These are phyloP conservation scores for Grosmannia serpens DNA, from an alignment of 2,329 filamentous ascomycete genomes.

Conservation along the genomic window DNA sequence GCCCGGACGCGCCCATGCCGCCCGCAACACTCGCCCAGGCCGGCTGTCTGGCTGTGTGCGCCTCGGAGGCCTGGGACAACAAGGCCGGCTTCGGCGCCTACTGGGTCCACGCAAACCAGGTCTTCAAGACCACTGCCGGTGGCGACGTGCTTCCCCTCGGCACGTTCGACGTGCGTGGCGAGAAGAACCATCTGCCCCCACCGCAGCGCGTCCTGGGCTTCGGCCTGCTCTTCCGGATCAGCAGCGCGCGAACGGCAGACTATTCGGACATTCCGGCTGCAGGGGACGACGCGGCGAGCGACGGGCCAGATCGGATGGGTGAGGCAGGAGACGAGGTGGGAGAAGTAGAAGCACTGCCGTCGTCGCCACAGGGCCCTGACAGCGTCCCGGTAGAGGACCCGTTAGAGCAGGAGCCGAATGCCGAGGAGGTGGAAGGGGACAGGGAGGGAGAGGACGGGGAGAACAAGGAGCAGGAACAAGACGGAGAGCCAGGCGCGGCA, in stretches of 20 bases:
- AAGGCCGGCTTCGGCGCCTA: conserved; percentile 93
- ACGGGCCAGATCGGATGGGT: conserved; percentile 10
- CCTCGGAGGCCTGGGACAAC: conserved; percentile 87
- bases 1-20: conserved; percentile 72
- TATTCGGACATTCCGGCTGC: neutral
- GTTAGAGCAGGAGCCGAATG: neutral
- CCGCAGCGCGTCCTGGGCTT: conserved; percentile 81
- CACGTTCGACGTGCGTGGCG: conserved; percentile 68
- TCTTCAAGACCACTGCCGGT: conserved; percentile 69
- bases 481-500: conserved; percentile 8
- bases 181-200: conserved; percentile 85
- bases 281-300: neutral
- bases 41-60: conserved; percentile 71
- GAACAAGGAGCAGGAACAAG: neutral
- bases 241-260: conserved; percentile 56
- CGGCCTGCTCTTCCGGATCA: conserved; percentile 77
- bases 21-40: conserved; percentile 87
- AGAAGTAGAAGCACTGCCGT: neutral
- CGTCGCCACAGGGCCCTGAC: neutral
- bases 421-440: neutral
- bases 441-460: neutral
- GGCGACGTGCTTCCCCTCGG: conserved; percentile 74
- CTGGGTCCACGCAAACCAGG: conserved; percentile 87
- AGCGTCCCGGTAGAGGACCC: neutral
- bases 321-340: neutral